Evolutionary conservation across 2,329 filamentous ascomycete species (phyloP).

Genomic region (Colletotrichum musicola): DNA sequence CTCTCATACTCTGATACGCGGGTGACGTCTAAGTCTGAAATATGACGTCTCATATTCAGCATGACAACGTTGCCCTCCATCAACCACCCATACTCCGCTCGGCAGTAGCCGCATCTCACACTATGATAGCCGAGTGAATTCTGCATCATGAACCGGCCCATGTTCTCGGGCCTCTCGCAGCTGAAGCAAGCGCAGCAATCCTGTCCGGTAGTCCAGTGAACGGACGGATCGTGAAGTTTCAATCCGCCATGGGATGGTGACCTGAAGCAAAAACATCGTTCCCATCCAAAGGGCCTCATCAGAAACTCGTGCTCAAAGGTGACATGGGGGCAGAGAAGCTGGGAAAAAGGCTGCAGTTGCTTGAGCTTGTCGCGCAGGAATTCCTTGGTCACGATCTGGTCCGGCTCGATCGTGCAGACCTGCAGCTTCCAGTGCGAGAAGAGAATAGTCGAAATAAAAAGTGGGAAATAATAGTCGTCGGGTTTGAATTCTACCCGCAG

Average conservation of each 20-base stretch:
- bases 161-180: neutral
- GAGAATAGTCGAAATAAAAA: neutral
- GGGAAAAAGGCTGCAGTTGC: neutral
- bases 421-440: neutral
- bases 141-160: neutral
- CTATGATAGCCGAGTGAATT: neutral
- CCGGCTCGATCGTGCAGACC: neutral
- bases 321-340: neutral
- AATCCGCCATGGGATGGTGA: neutral
- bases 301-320: neutral
- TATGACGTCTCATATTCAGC: neutral
- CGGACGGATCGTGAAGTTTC: neutral
- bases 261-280: neutral
- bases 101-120: neutral
- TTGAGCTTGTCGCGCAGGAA: neutral
- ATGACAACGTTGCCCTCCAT: neutral
- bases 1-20: too few species aligned
- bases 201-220: neutral
- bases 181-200: neutral
- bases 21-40: too few species aligned
- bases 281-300: neutral
- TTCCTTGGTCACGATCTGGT: slow-evolving; percentile 11
- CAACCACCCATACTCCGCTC: neutral
- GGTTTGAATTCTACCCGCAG: neutral
- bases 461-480: neutral